A percentile compares a stretch with the other conserved stretches of the same genome.
phyloP scores from a whole-genome alignment of 768 basidiomycete genomes.

The Lyophyllum atratum region DNA sequence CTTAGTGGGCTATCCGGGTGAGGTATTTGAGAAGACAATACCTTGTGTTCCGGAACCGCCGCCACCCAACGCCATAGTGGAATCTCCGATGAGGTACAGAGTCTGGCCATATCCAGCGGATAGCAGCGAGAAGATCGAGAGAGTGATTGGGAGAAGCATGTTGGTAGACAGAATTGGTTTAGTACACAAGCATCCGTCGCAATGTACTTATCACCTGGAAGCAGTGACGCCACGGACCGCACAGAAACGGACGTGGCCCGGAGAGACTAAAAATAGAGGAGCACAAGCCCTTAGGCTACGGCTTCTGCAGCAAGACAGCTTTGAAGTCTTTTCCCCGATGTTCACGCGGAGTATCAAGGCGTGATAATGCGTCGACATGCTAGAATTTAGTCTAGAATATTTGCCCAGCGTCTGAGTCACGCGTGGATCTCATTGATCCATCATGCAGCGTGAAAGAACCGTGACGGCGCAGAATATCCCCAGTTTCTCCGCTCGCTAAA shows the following conservation, averaged over 20 bases:
- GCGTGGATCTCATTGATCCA: too few relatives aligned
- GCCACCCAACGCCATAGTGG: slow-evolving; percentile 43
- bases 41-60: slow-evolving; percentile 39
- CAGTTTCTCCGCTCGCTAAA: too few relatives aligned
- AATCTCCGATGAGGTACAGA: slow-evolving; percentile 45
- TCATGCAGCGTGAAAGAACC: too few relatives aligned
- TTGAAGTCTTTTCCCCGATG: background rate
- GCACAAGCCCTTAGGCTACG: background rate
- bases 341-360: background rate
- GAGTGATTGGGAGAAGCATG: background rate
- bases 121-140: background rate
- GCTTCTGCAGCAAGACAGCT: background rate
- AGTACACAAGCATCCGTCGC: slow-evolving; percentile 14
- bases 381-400: too few relatives aligned
- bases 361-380: background rate
- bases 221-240: background rate
- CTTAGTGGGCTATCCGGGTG: background rate
- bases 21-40: background rate
- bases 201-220: slow-evolving; percentile 10
- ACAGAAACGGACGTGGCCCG: background rate
- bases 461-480: too few relatives aligned
- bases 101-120: slow-evolving; percentile 26
- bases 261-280: background rate
- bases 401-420: too few relatives aligned
- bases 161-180: background rate